A percentile compares a stretch with the other conserved stretches of the same genome.
Evolutionary conservation across 1,284 basidiomycete species (phyloP).

Genomic region (Cryptococcus maquisensis): DNA sequence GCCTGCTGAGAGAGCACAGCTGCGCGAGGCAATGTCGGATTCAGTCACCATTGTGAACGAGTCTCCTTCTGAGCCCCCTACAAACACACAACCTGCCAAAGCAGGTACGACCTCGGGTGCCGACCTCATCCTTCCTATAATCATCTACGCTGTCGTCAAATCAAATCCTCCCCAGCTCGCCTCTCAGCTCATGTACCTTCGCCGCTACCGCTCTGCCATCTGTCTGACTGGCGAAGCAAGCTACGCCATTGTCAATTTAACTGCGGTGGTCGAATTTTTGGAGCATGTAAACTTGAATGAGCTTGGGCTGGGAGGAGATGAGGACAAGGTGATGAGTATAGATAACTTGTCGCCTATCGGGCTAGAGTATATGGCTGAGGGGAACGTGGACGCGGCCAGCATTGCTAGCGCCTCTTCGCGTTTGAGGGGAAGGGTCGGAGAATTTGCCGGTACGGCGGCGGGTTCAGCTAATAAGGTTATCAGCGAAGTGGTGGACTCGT

Average conservation of each 20-base stretch:
- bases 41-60: conserved; percentile 24
- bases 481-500: conserved; percentile 77
- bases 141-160: conserved; percentile 87
- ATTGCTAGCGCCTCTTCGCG: conserved; percentile 46
- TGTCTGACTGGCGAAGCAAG: conserved; percentile 75
- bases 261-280: conserved; percentile 89
- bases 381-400: conserved; percentile 39
- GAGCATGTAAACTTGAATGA: conserved; percentile 83
- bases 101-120: conserved; percentile 42
- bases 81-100: conserved; percentile 4
- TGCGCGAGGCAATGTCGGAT: conserved; percentile 36
- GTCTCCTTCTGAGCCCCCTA: conserved; percentile 4
- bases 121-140: conserved; percentile 61
- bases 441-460: conserved; percentile 57
- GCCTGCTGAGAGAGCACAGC: conserved; percentile 6
- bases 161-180: conserved; percentile 78
- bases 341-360: conserved; percentile 73
- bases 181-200: conserved; percentile 79
- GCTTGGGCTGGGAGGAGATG: conserved; percentile 65
- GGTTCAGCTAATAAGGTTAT: conserved; percentile 79
- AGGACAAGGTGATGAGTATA: conserved; percentile 61
- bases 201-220: conserved; percentile 70
- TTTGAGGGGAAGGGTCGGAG: conserved; percentile 67
- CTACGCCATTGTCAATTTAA: conserved; percentile 87
- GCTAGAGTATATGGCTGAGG: conserved; percentile 49